Conservation (phyloP, 169 alveolate species). For the Ichthyophthirius multifiliis region DNA sequence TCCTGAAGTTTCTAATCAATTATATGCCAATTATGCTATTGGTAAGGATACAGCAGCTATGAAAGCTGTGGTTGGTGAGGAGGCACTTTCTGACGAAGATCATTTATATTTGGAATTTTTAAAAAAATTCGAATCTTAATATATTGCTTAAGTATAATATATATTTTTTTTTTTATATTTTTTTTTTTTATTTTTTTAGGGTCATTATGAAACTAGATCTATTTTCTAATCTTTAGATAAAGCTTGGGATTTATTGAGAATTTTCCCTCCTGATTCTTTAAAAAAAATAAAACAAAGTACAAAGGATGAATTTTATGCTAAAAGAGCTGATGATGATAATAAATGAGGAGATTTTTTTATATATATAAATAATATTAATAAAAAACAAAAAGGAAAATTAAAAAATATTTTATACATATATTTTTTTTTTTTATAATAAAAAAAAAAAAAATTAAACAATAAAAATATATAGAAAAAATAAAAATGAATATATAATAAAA, state of each 20-base stretch:
- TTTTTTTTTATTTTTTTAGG: constrained; percentile 64
- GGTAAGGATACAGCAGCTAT: constrained; percentile 99
- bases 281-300: constrained; percentile 82
- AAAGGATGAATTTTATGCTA: background rate
- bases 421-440: no score
- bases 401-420: no score
- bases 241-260: constrained; percentile 98
- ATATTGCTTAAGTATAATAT: constrained; percentile 78
- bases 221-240: constrained; percentile 97
- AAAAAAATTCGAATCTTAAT: constrained; percentile 97
- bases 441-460: no score
- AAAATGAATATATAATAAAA: no score
- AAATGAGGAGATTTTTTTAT: no score
- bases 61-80: constrained; percentile 99
- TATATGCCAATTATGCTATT: constrained; percentile 99
- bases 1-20: constrained; percentile 91
- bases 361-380: no score
- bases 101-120: constrained; percentile 96
- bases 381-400: no score
- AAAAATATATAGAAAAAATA: no score
- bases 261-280: constrained; percentile 98
- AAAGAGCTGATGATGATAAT: constrained; percentile 3
- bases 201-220: constrained; percentile 96
- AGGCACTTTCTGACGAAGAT: constrained; percentile 98
- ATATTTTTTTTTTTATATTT: no score